phyloP scores from a whole-genome alignment of 352 stramenopile genomes.

The Pythium biforme region DNA sequence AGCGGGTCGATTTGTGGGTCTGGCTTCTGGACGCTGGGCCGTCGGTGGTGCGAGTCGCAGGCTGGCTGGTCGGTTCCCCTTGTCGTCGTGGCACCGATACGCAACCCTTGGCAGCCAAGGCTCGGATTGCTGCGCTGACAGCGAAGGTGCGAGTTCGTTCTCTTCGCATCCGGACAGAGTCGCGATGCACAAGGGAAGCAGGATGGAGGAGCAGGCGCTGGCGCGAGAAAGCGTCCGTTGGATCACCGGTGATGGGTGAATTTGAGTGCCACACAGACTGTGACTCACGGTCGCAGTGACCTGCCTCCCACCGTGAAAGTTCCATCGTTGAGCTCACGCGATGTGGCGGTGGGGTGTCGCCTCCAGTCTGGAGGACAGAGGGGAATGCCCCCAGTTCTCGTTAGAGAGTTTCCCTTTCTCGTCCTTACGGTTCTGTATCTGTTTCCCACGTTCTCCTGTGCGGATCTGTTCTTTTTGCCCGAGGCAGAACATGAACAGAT shows the following conservation, averaged over 20 bases:
- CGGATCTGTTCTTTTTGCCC: too few species aligned
- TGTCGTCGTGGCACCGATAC: background rate
- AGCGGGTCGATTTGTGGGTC: background rate
- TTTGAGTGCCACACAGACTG: too few species aligned
- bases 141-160: too few species aligned
- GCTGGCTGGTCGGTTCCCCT: too few species aligned
- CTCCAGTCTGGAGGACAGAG: too few species aligned
- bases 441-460: too few species aligned
- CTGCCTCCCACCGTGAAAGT: background rate
- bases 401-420: too few species aligned
- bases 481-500: too few species aligned
- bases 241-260: background rate
- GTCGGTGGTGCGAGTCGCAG: background rate
- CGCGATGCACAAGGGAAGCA: background rate
- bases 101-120: background rate
- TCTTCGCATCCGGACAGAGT: background rate
- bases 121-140: background rate
- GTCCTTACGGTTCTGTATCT: too few species aligned
- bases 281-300: background rate
- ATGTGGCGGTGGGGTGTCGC: too few species aligned
- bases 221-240: background rate
- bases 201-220: background rate
- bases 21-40: background rate
- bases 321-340: conserved; percentile 3
- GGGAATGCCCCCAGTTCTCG: too few species aligned